These are phyloP conservation scores for Maudiozyma humilis DNA, from an alignment of 1,139 yeast genomes.

Conservation along the genomic window DNA sequence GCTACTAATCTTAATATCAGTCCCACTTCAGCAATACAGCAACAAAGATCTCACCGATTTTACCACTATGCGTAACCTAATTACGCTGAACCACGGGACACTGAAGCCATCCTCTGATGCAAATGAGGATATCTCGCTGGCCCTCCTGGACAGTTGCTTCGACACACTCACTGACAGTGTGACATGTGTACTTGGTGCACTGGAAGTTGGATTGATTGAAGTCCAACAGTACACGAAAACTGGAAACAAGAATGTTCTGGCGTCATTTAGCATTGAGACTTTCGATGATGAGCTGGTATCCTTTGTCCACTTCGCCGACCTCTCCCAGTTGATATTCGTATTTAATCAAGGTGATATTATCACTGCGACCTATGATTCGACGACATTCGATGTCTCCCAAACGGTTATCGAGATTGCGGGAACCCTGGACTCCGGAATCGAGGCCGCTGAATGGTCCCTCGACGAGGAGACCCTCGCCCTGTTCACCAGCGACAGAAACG, in stretches of 20 bases:
- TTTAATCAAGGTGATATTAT: conserved; percentile 64
- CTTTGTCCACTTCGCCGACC: conserved; percentile 60
- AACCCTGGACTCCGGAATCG: conserved; percentile 66
- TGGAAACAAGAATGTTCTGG: conserved; percentile 47
- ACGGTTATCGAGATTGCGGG: conserved; percentile 72
- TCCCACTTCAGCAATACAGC: not conserved
- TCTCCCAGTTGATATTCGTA: conserved; percentile 52
- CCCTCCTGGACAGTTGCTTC: conserved; percentile 45
- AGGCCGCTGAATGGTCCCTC: conserved; percentile 78
- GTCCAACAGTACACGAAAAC: conserved; percentile 53
- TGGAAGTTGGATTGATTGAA: conserved; percentile 49
- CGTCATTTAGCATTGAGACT: conserved; percentile 44
- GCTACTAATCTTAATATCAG: not conserved
- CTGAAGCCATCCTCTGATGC: conserved; percentile 41
- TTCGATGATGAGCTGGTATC: conserved; percentile 36
- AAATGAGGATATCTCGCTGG: conserved; percentile 37
- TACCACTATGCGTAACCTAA: conserved; percentile 46
- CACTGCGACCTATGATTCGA: conserved; percentile 51
- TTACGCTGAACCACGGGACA: conserved; percentile 50
- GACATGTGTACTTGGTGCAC: conserved; percentile 57
- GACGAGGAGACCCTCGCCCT: conserved; percentile 81
- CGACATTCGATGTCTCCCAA: conserved; percentile 40
- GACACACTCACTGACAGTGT: conserved; percentile 70
- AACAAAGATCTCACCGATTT: not conserved
- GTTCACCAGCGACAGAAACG: conserved; percentile 53